Evolutionary conservation across 768 basidiomycete species (phyloP), one percentile per base, ranked within the genome.

Genomic region (Lanmaoa rubissima): DNA sequence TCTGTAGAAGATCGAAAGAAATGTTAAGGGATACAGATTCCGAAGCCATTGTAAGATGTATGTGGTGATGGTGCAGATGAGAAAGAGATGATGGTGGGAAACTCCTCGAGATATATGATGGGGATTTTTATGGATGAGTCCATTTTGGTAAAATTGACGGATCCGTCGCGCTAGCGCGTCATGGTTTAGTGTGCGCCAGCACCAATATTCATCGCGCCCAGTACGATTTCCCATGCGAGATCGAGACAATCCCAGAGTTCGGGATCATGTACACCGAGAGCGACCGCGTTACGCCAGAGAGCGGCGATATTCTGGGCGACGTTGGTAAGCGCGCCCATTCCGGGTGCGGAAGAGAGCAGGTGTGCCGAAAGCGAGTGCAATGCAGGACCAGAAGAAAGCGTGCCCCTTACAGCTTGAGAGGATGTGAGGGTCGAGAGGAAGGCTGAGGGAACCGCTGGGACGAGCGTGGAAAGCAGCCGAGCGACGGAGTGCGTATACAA

Each of bases 211-310:
- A 86, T 74, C 28, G 86, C 86, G 9, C 76, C 78, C n/a, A 88
- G 72, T 14, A 89, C 70, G 39, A 86, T 75, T 64, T 83, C 79
- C 87, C 88, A 92, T 42, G 84, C 80, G 41, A 80, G 68, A 57
- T 89, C 86, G 57, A 92, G 78, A 19, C 78, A 77, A 24, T 79
- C 76, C 88, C 88, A 92, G 43, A 92, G 72, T 21, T 75, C 75
- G 35, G 81, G 78, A 61, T 90, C 86, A 50, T 79, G 81, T 2
- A 91, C 70, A 4, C 88, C 88, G n/a, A 92, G 76, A 21, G 81
- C 80, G 57, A 83, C 84, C 3, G 79, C 81, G 65, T 92, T 91
- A 55, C 81, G 77, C 87, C 88, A 92, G 34, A 91, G 69, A 8
- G 85, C 88, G 54, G 85, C 79, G 38, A 90, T 79, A 36, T 66